Base-by-base conservation (phyloP, 352 stramenopile genomes). In the Globisporangium rhizosaccharum region DNA sequence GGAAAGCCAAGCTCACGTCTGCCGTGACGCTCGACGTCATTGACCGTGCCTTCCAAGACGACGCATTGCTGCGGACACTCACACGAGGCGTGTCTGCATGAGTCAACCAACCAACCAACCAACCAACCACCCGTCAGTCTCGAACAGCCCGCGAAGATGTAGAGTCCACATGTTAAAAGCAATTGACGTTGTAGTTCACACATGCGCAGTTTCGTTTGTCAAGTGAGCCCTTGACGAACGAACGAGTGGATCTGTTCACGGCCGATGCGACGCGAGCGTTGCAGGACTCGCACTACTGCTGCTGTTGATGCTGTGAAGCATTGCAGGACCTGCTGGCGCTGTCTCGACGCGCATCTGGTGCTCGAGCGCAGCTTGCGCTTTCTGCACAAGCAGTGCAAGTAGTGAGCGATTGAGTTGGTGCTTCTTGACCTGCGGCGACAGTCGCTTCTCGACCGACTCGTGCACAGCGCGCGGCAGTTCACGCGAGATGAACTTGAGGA, bases 401-500 rank as follows among this genome's bases (percentile, higher is more conserved):
- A 90, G 68, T 51, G 82, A 92, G 3, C 82, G 72, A 49, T 92
- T 83, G 9, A 86, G 58, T 7, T 37, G 33, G 54, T 75, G 70
- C 49, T 90, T 79, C 68, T 88, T 90, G 41, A 81, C 71, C 7
- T 63, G 59, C 53, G 71, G 61, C 15, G 75, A 74, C 0, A 92
- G 64, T 14, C 78, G 70, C 52, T 87, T 88, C 62, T 92, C 78
- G 0, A 90, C 74, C 11, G 82, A 72, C 20, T 92, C 79, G 18
- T 82, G 72, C 41, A 92, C 79, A 0, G 82, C 76, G 45, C 82
- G 82, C n/a, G 79, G 79, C 25, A 92, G 71, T 53, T 92, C 82
- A 25, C 83, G 82, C 1, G 82, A 90, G 36, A 90, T 85, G 54
- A 85, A 90, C 70, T 92, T 92, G 52, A 92, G 73, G 64, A 92